Evolutionary conservation across 257 asterid species (phyloP), one percentile per base, ranked within the genome.

Genomic region (Nicotiana attenuata): DNA sequence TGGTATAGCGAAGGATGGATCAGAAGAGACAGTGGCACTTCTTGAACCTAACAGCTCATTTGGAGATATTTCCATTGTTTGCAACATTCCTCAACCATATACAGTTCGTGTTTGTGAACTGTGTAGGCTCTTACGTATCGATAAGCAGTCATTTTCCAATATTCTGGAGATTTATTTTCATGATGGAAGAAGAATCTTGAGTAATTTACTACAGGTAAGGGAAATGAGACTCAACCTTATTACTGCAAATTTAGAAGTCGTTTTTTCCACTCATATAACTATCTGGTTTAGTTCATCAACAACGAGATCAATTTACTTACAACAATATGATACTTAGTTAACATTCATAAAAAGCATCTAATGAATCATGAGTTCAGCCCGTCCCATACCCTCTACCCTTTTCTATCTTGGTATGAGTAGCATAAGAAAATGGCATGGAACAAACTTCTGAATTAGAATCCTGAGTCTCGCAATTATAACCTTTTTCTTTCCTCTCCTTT

Each of bases 21-120:
- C 84, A 69, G 98, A 92, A 87, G 97, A 92, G 15, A 89, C 90
- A 1, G 86, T 87, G 61, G 83, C 96, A 11, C 86, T 79, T 83
- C 87, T 96, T 22, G 91, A 92, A 86, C 92, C 89, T 10, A 85
- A 88, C 86, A 89, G 92, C 85, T 88, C 84, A 82, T 93, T 94
- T 64, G 99, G 99, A 69, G 95, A 90, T 65, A 85, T 92, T 81
- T 90, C 99, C 77, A 86, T 94, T 47, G 93, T 96, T 61, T 94
- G 98, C 91, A 96, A 96, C 88, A 86, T 96, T 82, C 98, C 98
- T 80, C 99, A 96, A 88, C 98, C 98, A 38, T 94, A 91, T 73
- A 92, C 99, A n/a, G 94, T 96, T 68, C 97, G 97, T 7, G 99
- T 94, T 19, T 87, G 91, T 66, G 97, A 92, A 84, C 83, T 96